These are phyloP conservation scores for Coleophoma cylindrospora DNA, from an alignment of 2,329 filamentous ascomycete species.

Conservation along the genomic window DNA sequence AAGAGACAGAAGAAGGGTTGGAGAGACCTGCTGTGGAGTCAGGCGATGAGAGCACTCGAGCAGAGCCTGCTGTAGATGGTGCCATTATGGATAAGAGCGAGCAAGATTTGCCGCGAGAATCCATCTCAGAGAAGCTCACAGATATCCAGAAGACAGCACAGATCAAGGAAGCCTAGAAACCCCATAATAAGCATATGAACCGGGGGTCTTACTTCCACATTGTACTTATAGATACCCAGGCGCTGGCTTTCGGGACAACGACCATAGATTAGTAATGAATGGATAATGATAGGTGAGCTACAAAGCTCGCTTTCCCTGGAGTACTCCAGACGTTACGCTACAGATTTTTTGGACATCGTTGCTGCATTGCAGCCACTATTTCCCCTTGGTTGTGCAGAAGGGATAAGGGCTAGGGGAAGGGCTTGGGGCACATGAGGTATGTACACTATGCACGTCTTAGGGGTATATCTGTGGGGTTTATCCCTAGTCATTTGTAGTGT, in stretches of 20 bases:
- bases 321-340: too few species aligned
- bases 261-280: background rate
- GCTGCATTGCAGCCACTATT: too few species aligned
- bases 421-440: too few species aligned
- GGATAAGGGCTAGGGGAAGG: too few species aligned
- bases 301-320: too few species aligned
- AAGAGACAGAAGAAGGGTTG: slow-evolving; percentile 5
- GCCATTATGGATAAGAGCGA: slow-evolving; percentile 1
- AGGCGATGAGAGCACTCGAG: slow-evolving; percentile 10
- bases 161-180: background rate
- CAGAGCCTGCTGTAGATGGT: slow-evolving; percentile 19
- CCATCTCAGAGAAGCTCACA: background rate
- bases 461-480: too few species aligned
- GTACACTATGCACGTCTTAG: too few species aligned
- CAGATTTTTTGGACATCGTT: too few species aligned
- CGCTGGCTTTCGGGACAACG: background rate
- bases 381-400: too few species aligned
- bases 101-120: background rate
- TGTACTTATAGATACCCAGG: slow-evolving; percentile 1
- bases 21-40: slow-evolving; percentile 3
- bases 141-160: background rate
- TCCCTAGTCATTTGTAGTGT: too few species aligned
- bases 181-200: background rate
- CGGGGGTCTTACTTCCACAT: background rate
- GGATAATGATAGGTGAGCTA: background rate